Evolutionary conservation across 2,329 filamentous ascomycete genomes (phyloP).

Genomic region (Esteya vermicola): DNA sequence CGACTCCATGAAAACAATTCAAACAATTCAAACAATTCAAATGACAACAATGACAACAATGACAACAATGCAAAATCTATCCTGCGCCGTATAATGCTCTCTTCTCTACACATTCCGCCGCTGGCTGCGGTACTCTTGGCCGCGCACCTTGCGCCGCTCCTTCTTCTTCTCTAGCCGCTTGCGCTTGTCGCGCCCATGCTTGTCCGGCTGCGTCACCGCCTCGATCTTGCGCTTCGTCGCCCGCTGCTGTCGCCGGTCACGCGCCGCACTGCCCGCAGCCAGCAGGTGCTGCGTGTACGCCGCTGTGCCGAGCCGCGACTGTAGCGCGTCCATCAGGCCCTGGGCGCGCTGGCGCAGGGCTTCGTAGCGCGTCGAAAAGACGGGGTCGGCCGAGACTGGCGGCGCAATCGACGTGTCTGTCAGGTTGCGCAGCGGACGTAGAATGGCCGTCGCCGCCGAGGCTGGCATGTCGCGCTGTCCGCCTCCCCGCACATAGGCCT

Average conservation of each 20-base stretch:
- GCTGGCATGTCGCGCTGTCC: constrained; percentile 30
- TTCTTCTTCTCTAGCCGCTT: constrained; percentile 77
- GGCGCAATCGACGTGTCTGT: constrained; percentile 64
- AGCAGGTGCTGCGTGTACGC: constrained; percentile 64
- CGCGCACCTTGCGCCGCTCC: constrained; percentile 66
- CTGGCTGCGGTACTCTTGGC: constrained; percentile 54
- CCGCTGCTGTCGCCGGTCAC: constrained; percentile 56
- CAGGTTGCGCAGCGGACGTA: constrained; percentile 59
- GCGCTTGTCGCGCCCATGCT: constrained; percentile 62
- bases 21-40: too few species aligned
- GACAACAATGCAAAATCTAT: too few species aligned
- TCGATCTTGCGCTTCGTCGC: constrained; percentile 81
- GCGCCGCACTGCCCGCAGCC: constrained; percentile 59
- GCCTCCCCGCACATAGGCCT: constrained; percentile 47
- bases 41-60: too few species aligned
- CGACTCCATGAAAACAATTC: too few species aligned
- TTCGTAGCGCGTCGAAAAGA: constrained; percentile 56
- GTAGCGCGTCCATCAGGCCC: constrained; percentile 67
- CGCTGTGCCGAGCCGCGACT: constrained; percentile 70
- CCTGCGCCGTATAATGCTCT: too few species aligned
- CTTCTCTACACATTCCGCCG: constrained; percentile 22
- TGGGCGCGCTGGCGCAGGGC: constrained; percentile 56
- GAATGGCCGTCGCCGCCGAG: constrained; percentile 42
- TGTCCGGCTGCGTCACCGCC: constrained; percentile 69
- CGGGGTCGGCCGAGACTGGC: constrained; percentile 56